Evolutionary conservation across 2,329 filamentous ascomycete genomes (phyloP), one percentile per base, ranked within the genome.

Genomic region (Paracoccidioides brasiliensis): DNA sequence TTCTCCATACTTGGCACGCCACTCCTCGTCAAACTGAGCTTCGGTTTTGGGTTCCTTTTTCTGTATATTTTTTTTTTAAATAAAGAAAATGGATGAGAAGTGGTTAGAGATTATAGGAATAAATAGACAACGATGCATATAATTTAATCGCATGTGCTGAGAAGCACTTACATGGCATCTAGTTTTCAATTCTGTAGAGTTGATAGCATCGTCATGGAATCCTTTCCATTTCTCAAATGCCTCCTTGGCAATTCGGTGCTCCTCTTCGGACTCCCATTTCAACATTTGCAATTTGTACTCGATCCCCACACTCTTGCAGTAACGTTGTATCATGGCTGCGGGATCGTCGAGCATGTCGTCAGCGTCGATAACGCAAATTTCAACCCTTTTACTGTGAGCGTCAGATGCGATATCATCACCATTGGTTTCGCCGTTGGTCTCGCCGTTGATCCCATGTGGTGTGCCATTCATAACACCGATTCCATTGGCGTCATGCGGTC

Each of bases 161-260:
- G 22, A 4, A 37, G 35, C 9, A 64, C 73, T 67, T 69, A 76
- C 74, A 58, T 74, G 72, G 53, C 59, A 55, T 60, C 74, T 67
- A 4, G 87, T 81, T 67, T 84, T 85, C 64, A 98, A 74, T 59
- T 83, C 83, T 41, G 79, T 85, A 67, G 88, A 95, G 62, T 86
- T 78, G 63, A 97, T 88, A 12, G 90, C 93, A 75, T 97, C 93
- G 63, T 97, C 87, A 70, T 97, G 93, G 74, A 95, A 97, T 9
- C 93, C 93, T 62, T 84, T 86, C 93, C 93, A 97, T 76, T 98
- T 97, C 73, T 90, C 89, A 73, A 97, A 97, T 15, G 83, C 84
- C 60, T 82, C 78, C 61, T 79, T 77, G 3, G 90, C 91, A 59
- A 80, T 75, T 53, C 73, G 63, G 62, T 89, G 83, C 63, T 85